Evolutionary conservation across 345 rosid genomes (phyloP).

Genomic region (Xanthoceras sorbifolium): DNA sequence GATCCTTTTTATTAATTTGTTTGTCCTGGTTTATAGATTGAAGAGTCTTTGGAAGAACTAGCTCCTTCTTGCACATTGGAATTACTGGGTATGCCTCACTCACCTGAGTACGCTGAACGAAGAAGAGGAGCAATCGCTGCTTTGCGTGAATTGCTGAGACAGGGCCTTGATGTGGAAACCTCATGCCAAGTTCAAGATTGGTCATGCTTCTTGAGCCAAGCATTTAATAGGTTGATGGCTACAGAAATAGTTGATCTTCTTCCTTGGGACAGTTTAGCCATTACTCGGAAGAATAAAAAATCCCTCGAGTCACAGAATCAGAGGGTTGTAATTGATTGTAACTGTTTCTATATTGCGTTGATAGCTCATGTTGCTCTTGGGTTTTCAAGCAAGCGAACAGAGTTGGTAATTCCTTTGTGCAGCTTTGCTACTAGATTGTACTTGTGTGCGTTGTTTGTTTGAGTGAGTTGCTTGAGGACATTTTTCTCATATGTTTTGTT

Average conservation of each 20-base stretch:
- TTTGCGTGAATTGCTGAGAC: constrained; percentile 80
- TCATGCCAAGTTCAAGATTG: constrained; percentile 87
- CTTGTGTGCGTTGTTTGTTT: neutral
- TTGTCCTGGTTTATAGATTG: constrained; percentile 56
- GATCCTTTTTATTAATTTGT: constrained; percentile 6
- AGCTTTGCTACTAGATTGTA: constrained; percentile 23
- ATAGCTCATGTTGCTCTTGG: constrained; percentile 90
- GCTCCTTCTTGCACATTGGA: constrained; percentile 99
- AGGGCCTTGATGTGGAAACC: constrained; percentile 89
- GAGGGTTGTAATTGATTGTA: constrained; percentile 78
- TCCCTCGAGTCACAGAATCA: constrained; percentile 95
- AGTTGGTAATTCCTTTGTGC: constrained; percentile 54
- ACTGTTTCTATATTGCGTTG: constrained; percentile 70
- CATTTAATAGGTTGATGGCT: constrained; percentile 77
- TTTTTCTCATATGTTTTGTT: constrained; percentile 18
- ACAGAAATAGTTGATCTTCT: constrained; percentile 85
- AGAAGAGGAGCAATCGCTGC: constrained; percentile 93
- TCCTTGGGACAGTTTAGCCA: constrained; percentile 83
- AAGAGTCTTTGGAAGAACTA: constrained; percentile 97
- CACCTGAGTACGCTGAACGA: constrained; percentile 82
- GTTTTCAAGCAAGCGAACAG: constrained; percentile 74
- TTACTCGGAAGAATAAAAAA: constrained; percentile 76
- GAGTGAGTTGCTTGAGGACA: constrained; percentile 5
- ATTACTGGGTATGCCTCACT: constrained; percentile 73
- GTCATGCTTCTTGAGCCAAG: constrained; percentile 80